phyloP scores from a whole-genome alignment of 495 filamentous ascomycete species.

The Mycothermus thermophilus region DNA sequence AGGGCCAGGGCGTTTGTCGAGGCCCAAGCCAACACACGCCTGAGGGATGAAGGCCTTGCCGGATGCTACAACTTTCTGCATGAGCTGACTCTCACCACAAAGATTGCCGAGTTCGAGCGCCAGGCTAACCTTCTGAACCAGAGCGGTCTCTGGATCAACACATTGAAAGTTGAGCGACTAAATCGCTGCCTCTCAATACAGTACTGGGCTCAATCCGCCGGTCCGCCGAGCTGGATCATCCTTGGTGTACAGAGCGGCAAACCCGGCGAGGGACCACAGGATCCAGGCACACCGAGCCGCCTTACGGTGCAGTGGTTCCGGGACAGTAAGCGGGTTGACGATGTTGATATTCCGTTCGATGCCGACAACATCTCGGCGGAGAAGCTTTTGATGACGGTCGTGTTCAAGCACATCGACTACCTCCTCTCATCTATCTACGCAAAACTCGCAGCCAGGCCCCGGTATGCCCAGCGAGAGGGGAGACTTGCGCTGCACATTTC shows the following conservation, averaged over 20 bases:
- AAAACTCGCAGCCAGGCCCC: slow-evolving; percentile 38
- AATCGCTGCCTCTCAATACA: slow-evolving; percentile 72
- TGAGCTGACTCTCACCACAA: slow-evolving; percentile 71
- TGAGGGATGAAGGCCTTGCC: slow-evolving; percentile 49
- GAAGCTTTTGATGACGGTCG: slow-evolving; percentile 52
- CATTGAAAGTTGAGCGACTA: slow-evolving; percentile 57
- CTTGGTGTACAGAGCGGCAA: slow-evolving; percentile 62
- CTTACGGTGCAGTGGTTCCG: slow-evolving; percentile 75
- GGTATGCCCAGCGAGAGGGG: slow-evolving; percentile 44
- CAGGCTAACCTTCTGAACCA: slow-evolving; percentile 57
- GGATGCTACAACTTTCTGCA: slow-evolving; percentile 80
- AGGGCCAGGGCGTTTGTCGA: slow-evolving; percentile 52
- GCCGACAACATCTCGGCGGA: slow-evolving; percentile 55
- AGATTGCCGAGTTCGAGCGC: slow-evolving; percentile 61
- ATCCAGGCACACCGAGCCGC: slow-evolving; percentile 27
- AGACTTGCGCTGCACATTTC: slow-evolving; percentile 42
- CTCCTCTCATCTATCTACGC: slow-evolving; percentile 48
- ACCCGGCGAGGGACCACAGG: slow-evolving; percentile 19
- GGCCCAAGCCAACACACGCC: slow-evolving; percentile 48
- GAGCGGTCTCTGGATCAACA: slow-evolving; percentile 55
- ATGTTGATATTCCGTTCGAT: slow-evolving; percentile 50
- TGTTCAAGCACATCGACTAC: slow-evolving; percentile 57
- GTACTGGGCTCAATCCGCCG: slow-evolving; percentile 58
- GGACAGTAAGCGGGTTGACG: slow-evolving; percentile 56
- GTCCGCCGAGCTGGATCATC: slow-evolving; percentile 75